Evolutionary conservation across 768 basidiomycete genomes (phyloP).

Genomic region (Gloeostereum incarnatum): DNA sequence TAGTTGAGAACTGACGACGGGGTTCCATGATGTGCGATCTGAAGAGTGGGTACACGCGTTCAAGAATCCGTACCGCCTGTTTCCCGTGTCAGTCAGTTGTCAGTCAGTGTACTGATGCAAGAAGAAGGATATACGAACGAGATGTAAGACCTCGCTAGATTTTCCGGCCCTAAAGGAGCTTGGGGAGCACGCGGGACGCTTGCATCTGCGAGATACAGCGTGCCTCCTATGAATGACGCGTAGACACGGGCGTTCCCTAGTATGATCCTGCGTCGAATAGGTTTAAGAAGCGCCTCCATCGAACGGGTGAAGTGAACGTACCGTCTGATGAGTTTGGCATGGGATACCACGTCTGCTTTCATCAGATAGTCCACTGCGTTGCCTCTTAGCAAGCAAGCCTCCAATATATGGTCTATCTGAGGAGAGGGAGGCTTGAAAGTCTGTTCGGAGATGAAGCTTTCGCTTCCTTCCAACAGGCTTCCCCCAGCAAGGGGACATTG

Average conservation of each 20-base stretch:
- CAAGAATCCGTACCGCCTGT: not conserved
- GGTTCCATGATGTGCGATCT: not conserved
- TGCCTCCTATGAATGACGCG: not conserved
- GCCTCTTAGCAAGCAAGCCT: not conserved
- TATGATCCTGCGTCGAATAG: not conserved
- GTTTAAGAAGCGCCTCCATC: not conserved
- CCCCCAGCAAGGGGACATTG: not conserved
- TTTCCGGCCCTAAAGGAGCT: not conserved
- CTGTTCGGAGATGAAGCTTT: not conserved
- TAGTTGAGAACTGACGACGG: constrained; percentile 9
- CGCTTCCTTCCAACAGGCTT: not conserved
- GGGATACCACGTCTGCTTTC: not conserved
- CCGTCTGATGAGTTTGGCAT: not conserved
- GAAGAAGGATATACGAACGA: not conserved
- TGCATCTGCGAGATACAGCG: not conserved
- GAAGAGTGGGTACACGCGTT: not conserved
- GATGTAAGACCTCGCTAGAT: not conserved
- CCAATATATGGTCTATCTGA: not conserved
- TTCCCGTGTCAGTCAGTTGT: not conserved
- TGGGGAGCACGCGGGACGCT: not conserved
- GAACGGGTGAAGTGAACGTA: not conserved
- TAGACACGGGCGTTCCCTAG: not conserved
- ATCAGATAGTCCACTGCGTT: not conserved
- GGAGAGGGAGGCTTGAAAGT: not conserved
- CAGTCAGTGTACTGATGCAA: not conserved